Percentiles rank a stretch among this genome's conserved stretches.
Evolutionary conservation across 805 yeast genomes (phyloP).

Genomic region (Schwanniomyces polymorphus): DNA sequence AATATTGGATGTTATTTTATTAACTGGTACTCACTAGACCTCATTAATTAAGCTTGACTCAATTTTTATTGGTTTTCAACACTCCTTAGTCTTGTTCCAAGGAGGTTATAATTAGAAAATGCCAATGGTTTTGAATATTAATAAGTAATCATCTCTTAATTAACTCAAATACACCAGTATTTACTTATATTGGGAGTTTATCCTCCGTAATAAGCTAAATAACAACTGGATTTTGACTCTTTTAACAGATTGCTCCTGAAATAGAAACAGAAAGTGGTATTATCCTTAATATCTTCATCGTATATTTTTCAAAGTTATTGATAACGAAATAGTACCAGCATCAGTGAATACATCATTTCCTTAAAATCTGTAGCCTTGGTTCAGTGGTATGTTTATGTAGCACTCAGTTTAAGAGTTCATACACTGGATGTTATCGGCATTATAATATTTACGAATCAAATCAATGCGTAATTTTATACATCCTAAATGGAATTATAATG

Average conservation of each 20-base stretch:
- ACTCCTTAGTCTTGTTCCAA: conserved; percentile 35
- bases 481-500: too few relatives aligned
- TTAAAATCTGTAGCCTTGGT: conserved; percentile 44
- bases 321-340: conserved; percentile 34
- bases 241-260: neutral
- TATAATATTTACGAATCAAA: too few relatives aligned
- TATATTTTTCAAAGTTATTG: conserved; percentile 1
- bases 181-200: conserved; percentile 32
- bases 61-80: too few relatives aligned
- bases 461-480: too few relatives aligned
- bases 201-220: conserved; percentile 36
- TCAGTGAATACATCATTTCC: conserved; percentile 41
- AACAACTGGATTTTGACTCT: conserved; percentile 2
- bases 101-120: conserved; percentile 42
- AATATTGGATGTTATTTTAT: too few relatives aligned
- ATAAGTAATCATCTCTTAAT: conserved; percentile 45
- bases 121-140: conserved; percentile 44
- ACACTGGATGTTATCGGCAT: too few relatives aligned
- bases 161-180: conserved; percentile 38
- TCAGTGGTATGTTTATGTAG: conserved; percentile 40
- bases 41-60: too few relatives aligned
- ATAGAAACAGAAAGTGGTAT: neutral
- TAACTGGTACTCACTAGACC: too few relatives aligned
- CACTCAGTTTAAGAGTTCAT: too few relatives aligned
- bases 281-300: neutral